Base-by-base conservation (phyloP, 768 basidiomycete genomes). In the Calocera viscosa region DNA sequence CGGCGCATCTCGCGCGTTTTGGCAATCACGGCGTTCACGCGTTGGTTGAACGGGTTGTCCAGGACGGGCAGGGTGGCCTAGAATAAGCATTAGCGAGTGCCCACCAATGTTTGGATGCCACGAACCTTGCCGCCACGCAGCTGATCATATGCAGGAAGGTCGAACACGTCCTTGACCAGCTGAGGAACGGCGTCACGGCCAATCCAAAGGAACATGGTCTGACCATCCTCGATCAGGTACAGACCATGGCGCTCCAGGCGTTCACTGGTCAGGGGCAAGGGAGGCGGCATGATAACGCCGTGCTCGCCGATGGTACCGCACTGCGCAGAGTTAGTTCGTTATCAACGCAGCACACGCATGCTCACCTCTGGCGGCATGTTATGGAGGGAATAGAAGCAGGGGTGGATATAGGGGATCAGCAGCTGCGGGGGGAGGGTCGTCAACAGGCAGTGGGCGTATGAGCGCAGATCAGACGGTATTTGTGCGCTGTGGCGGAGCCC, bases 111-210 rank as follows among this genome's bases (percentile, higher is more conserved):
- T 14, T 19, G 12, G 63, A 41, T 60, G 43, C 19, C 68, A 71
- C 80, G 69, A 72, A 89, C 93, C 86, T 99, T 99, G 71, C 96
- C 96, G 63, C 92, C 92, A 64, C 90, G 89, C 65, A 99, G 79
- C 17, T 88, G 88, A 43, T 91, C 90, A 73, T 97, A 97, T 70
- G 77, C 87, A 0, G 90, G 87, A 38, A 97, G 81, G 73, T 91
- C 86, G 77, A 99, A 98, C 19, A 97, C 94, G 73, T 99, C 96
- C 81, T 87, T 81, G 68, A 98, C 79, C 60, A 98, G 84, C 73
- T 94, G 90, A 11, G 94, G 91, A n/a, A 98, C 93, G 8, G 96
- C 93, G 75, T 98, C 95, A 33, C 94, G 86, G n/a, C 96, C 96
- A 64, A 99, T 85, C 89, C 92, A 98, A 63, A 98, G 81, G 86